Evolutionary conservation across 2,329 filamentous ascomycete genomes (phyloP), one percentile per base, ranked within the genome.

Genomic region (Cytospora leucostoma): DNA sequence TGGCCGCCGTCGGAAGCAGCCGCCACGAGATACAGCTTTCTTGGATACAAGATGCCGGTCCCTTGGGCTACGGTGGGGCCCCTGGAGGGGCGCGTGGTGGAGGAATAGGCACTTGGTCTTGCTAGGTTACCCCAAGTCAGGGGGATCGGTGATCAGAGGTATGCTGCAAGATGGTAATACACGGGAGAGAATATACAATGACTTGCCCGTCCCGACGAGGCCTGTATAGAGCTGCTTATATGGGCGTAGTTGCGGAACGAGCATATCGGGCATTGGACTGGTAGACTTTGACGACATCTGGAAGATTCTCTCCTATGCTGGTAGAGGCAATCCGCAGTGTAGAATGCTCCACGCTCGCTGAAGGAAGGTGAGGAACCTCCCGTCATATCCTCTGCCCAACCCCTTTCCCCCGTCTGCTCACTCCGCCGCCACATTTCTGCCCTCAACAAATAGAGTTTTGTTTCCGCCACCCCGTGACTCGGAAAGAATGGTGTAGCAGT

Each of bases 221-320:
- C 27, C 27, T 27, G 27, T 27, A 27, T 27, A 27, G 2, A 4
- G 27, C 27, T 27, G 27, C 27, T 27, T 4, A 27, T 27, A 4
- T 27, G 27, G 27, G 27, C 34, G 44, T 53, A n/a, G 50, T 10
- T 7, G n/a, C 5, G 11, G 8, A 19, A 56, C 33, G 15, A 35
- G 11, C 27, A 35, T 27, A 49, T n/a, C 40, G 12, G 59, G 19
- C 59, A 55, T 54, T 59, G 40, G 21, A 51, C 63, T 50, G 62
- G 59, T 55, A 38, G 19, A 59, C 63, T 54, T n/a, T 35, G 33
- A 35, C 33, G 21, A n/a, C n/a, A n/a, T n/a, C n/a, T n/a, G n/a
- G n/a, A 54, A 15, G 32, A 56, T 17, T 55, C 15, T 21, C 15
- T 27, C n/a, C 53, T 11, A 5, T 47, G 17, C 21, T 47, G 35